These are phyloP conservation scores for Globisporangium uncinulatum DNA, from an alignment of 352 stramenopile species.

Conservation along the genomic window DNA sequence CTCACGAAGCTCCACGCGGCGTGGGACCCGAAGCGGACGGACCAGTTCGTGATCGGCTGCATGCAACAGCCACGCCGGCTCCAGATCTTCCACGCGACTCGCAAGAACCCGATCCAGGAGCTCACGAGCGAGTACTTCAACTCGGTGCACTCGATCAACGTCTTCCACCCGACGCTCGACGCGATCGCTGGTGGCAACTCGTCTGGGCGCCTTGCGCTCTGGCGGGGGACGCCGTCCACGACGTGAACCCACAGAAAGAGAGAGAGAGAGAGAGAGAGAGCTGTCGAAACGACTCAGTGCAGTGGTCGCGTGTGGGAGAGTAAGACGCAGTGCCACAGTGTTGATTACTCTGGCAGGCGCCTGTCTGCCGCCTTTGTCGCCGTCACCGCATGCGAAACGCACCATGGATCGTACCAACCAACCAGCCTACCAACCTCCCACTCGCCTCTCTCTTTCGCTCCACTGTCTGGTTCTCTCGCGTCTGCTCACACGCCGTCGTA, in stretches of 20 bases:
- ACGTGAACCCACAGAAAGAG: neutral
- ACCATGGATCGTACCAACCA: neutral
- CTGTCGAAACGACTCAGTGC: neutral
- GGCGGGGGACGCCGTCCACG: constrained; percentile 15
- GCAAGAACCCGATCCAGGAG: constrained; percentile 63
- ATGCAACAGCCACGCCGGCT: constrained; percentile 78
- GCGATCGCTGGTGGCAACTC: constrained; percentile 76
- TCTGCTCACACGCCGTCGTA: constrained; percentile 15
- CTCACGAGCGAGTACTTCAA: constrained; percentile 61
- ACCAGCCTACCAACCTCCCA: no score
- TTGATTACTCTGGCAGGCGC: no score
- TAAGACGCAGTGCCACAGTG: no score
- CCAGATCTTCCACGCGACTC: constrained; percentile 73
- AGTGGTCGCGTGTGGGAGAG: no score
- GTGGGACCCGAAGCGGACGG: constrained; percentile 73
- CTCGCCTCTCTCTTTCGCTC: neutral
- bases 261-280: neutral
- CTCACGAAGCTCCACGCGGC: constrained; percentile 81
- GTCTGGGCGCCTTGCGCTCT: constrained; percentile 60
- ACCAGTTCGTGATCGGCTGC: constrained; percentile 75
- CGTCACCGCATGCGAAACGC: neutral
- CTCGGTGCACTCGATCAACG: constrained; percentile 86
- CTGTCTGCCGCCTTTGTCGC: no score
- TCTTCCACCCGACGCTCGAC: constrained; percentile 71
- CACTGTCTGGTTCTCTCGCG: neutral